Percentiles rank a stretch among this genome's conserved stretches.
phyloP scores from a whole-genome alignment of 2,329 filamentous ascomycete species.

The Thelonectria discophora region DNA sequence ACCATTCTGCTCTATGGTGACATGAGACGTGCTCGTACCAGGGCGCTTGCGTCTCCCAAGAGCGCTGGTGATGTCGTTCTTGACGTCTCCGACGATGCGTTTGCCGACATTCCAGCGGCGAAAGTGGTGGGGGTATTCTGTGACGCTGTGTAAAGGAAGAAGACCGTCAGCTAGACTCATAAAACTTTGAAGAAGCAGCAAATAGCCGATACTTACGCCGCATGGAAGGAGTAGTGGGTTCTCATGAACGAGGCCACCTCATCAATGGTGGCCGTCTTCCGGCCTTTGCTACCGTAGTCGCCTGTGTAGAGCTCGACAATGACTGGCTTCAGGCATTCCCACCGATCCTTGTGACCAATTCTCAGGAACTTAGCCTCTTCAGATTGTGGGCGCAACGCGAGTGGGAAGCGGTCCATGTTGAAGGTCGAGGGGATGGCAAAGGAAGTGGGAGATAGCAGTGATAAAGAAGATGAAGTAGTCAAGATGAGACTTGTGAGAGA shows the following conservation, averaged over 20 bases:
- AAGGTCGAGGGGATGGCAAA: neutral
- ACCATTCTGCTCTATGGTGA: conserved; percentile 1
- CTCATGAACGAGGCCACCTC: conserved; percentile 34
- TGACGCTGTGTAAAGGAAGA: neutral
- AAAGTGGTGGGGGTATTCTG: neutral
- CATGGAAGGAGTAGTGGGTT: conserved; percentile 29
- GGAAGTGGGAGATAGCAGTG: neutral
- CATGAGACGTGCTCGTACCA: conserved; percentile 9
- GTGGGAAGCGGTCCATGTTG: neutral
- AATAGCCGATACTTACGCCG: conserved; percentile 9
- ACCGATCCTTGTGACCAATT: conserved; percentile 35
- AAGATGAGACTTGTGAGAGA: neutral
- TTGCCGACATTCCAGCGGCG: neutral
- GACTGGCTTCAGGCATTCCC: conserved; percentile 30
- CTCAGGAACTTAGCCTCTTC: conserved; percentile 19
- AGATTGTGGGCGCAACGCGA: conserved; percentile 1
- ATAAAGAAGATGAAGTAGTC: neutral
- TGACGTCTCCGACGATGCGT: neutral
- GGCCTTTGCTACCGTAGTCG: neutral
- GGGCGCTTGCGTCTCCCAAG: conserved; percentile 16
- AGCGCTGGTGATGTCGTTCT: conserved; percentile 5
- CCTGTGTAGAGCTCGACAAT: conserved; percentile 30
- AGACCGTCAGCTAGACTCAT: neutral
- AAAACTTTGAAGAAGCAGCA: neutral
- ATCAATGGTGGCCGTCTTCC: conserved; percentile 10